Base-by-base conservation (phyloP, 202 grass and related monocot genomes). In the Hordeum pubiflorum region DNA sequence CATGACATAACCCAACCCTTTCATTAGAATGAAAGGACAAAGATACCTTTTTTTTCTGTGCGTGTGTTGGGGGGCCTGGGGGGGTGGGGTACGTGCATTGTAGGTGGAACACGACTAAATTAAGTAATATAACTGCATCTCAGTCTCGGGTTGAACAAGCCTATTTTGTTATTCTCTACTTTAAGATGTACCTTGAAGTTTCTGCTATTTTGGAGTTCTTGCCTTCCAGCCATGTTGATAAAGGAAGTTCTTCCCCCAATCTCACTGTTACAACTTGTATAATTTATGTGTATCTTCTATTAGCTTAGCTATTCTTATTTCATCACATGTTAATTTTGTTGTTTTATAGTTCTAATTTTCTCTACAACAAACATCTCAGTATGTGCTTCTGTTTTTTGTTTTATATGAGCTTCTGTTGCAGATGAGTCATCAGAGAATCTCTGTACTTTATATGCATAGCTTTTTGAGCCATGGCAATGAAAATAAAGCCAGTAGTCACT, bases 291-390 rank as follows among this genome's bases (percentile, higher is more conserved):
- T 66, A 33, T 43, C 5, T 46, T 72, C 68, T 10, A 24, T 83
- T 73, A 79, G 39, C 59, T 37, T 74, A 40, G 18, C 43, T 52
- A 24, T 15, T 77, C 36, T 22, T 44, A 62, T 74, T 78, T 61
- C 64, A 66, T 81, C 26, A 39, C 44, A 52, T 85, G 21, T 50
- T 24, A 74, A 46, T 82, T 32, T 74, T 68, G 1, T 59, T 64
- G 27, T 41, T 44, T 40, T 74, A 31, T 58, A 29, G 69, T 50
- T 67, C 14, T 55, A 69, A 18, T 43, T 87, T 73, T 26, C 6
- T 50, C 65, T 60, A 15, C 29, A 57, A 27, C 34, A 73, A 63
- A 74, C 66, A 58, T 29, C n/a, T 5, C 29, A 66, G 8, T 21
- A 7, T 52, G 63, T 55, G 15, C 15, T 26, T 26, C 24, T 26